Evolutionary conservation across 257 asterid genomes (phyloP).

Genomic region (Lycium ferocissimum): DNA sequence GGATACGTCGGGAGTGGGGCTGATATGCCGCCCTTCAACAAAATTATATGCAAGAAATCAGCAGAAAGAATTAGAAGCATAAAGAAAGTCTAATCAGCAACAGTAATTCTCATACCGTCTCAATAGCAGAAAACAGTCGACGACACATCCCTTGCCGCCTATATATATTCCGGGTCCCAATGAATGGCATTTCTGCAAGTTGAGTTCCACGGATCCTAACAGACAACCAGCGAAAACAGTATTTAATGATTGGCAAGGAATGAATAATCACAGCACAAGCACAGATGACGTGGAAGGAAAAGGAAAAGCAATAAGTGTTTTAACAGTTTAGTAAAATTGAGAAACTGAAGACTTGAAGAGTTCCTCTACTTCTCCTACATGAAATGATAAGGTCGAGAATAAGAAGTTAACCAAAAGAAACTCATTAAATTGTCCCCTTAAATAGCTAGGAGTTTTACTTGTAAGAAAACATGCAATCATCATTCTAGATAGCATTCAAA

Average conservation of each 20-base stretch:
- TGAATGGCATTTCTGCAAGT: conserved; percentile 46
- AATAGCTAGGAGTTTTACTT: not conserved
- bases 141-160: conserved; percentile 47
- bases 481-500: conserved; percentile 19
- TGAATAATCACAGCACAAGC: conserved; percentile 18
- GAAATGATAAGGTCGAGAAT: conserved; percentile 11
- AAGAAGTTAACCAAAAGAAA: not conserved
- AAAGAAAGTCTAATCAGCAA: conserved; percentile 11
- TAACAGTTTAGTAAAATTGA: not conserved
- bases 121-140: conserved; percentile 35
- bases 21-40: not conserved
- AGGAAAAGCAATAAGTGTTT: conserved; percentile 8
- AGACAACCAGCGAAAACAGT: conserved; percentile 23
- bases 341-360: not conserved
- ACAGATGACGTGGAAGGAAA: not conserved
- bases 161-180: conserved; percentile 38
- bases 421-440: not conserved
- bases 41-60: not conserved
- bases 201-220: conserved; percentile 39
- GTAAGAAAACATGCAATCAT: not conserved
- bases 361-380: conserved; percentile 5
- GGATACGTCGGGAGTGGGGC: not conserved
- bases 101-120: conserved; percentile 27
- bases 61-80: not conserved
- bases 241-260: conserved; percentile 16